Base-by-base conservation (phyloP, 2,329 filamentous ascomycete species). In the Pezicula rhizophila region DNA sequence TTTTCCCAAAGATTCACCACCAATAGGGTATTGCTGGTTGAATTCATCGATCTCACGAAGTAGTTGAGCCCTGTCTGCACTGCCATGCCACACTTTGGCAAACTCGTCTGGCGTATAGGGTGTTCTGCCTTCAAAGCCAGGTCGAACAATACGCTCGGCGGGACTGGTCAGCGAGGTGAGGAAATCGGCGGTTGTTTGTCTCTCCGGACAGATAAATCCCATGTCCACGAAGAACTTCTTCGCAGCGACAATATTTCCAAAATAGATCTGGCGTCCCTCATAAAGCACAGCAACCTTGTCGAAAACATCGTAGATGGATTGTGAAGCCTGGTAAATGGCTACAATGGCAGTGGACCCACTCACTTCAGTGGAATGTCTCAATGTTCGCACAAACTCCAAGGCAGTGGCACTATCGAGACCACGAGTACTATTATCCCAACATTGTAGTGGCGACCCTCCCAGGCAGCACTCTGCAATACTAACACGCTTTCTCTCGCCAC, bases 401-500 rank as follows among this genome's bases (percentile, higher is more conserved):
- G 87, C 87, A 0, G 84, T 89, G 7, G 81, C 81, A 0, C 83
- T 82, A 64, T 91, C 87, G 1, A 92, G 72, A 10, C 87, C 87
- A 45, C 79, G 75, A 0, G 87, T 91, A 20, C 77, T 82, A 55
- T 89, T 89, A 52, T 86, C 89, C 87, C 88, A 93, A 52, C 82
- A 85, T 63, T 87, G 83, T 2, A 79, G 71, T 38, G 76, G 81
- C 2, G 80, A 78, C n/a, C 71, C 65, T 1, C 71, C 72, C 8
- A 77, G 76, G 0, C 79, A 78, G 31, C 87, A 88, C 66, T 93
- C 88, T 1, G 85, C 87, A 52, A 93, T 89, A 40, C 82, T 87
- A 5, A 95, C 88, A 63, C 89, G 82, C 70, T 93, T 91, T 48
- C 83, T 74, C 64, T 88, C 84, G 34, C 85, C 84, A 23, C 84